Evolutionary conservation across 169 alveolate species (phyloP).

Genomic region (Eimeria zaria): DNA sequence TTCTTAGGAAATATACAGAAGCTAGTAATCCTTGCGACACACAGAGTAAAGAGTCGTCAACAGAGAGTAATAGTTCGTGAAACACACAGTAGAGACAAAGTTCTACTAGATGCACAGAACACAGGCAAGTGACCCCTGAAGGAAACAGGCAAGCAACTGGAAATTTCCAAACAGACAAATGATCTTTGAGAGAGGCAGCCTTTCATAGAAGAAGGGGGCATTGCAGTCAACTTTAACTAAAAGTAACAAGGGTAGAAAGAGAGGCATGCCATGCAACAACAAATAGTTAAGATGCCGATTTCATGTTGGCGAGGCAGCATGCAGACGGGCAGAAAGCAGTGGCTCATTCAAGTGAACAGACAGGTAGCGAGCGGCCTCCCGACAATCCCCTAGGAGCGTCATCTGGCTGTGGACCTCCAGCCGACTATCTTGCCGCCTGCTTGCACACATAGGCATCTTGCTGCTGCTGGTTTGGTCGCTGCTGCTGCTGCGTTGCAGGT

Average conservation of each 20-base stretch:
- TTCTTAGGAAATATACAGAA: neutral
- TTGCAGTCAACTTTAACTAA: neutral
- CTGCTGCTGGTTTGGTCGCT: neutral
- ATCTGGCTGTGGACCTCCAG: neutral
- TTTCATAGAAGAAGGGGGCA: too few relatives aligned
- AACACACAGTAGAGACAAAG: too few relatives aligned
- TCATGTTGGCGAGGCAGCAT: neutral
- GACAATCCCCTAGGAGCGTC: neutral
- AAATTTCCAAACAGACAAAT: neutral
- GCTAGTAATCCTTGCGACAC: neutral
- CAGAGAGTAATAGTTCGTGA: neutral
- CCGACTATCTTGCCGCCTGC: neutral
- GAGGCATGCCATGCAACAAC: neutral
- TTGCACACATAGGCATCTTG: neutral
- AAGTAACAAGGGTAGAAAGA: neutral
- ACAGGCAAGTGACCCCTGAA: neutral
- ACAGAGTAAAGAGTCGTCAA: neutral
- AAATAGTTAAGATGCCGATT: neutral
- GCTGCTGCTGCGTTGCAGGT: conserved; percentile 50
- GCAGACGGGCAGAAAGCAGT: neutral
- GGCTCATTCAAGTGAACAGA: neutral
- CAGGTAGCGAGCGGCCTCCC: neutral
- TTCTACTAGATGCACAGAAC: too few relatives aligned
- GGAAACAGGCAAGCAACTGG: neutral
- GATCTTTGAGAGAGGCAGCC: neutral